Evolutionary conservation across 345 rosid genomes (phyloP).

Genomic region (Salix arbutifolia): DNA sequence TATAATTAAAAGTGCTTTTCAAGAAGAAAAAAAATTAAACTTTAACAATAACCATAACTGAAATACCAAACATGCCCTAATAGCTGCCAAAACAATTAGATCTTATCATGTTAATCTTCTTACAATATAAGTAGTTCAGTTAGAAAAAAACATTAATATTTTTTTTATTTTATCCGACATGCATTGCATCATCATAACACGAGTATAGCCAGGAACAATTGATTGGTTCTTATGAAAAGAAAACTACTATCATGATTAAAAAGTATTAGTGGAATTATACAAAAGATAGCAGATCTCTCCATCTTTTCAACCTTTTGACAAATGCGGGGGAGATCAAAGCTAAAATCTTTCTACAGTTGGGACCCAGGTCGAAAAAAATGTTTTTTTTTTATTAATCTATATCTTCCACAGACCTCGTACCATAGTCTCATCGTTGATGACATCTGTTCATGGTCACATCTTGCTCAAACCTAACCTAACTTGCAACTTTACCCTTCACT

Average conservation of each 20-base stretch:
- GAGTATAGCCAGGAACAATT: neutral
- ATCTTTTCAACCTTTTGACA: neutral
- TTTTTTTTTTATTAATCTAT: neutral
- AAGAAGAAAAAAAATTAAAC: no score
- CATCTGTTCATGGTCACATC: conserved; percentile 3
- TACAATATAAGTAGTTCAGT: no score
- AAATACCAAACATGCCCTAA: no score
- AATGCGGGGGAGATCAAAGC: neutral
- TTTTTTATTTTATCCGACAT: no score
- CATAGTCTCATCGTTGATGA: neutral
- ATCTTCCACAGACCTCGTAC: conserved; percentile 18
- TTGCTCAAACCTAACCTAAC: conserved; percentile 13
- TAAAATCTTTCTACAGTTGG: neutral
- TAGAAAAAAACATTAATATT: no score
- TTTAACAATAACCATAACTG: no score
- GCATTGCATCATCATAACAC: no score
- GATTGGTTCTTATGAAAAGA: neutral
- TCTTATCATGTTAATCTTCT: no score
- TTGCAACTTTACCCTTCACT: conserved; percentile 2
- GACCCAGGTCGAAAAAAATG: neutral
- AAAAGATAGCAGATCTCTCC: neutral
- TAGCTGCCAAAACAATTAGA: no score
- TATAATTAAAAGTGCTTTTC: no score
- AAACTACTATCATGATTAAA: neutral
- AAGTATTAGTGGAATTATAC: neutral